Base-by-base conservation (phyloP, 345 rosid genomes). In the Populus euphratica region DNA sequence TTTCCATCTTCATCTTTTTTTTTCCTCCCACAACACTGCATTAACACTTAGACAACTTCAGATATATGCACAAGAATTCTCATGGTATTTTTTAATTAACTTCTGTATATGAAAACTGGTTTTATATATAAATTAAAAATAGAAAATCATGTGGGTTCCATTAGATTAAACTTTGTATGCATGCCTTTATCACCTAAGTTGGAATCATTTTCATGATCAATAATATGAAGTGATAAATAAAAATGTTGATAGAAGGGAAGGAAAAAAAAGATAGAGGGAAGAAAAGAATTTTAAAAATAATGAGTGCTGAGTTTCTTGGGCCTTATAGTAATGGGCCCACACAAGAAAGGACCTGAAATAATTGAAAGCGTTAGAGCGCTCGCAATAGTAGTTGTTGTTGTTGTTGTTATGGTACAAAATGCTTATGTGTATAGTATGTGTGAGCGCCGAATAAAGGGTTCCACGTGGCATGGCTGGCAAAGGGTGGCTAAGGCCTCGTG, bases 401-500 rank as follows among this genome's bases (percentile, higher is more conserved):
- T 64, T 29, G 18, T 31, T 44, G 18, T 78, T 84, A 70, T 59
- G 69, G 23, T 33, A 41, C 49, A 49, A 50, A 38, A 27, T 65
- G 49, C 63, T 52, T 31, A 38, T 25, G 12, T 68, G 20, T 68
- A 35, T 67, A 10, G 44, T 10, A 13, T 41, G 44, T 3, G 35
- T 0, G 35, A 33, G 35, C 35, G 35, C 35, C 35, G 4, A 2
- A 33, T 33, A 33, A 33, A 33, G 79, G 78, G 90, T 78, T 82
- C 89, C 84, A 76, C 44, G 83, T 84, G 91, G 88, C 91, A 72
- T 38, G 54, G 73, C 89, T 84, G 88, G 83, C 90, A 84, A 77
- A 52, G 87, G 81, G 39, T 80, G 87, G 82, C 81, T 85, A 33
- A 5, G 62, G 85, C 84, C 90, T 80, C 87, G 84, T 85, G 92